Conservation (phyloP, 495 filamentous ascomycete genomes). For the Penicillium nucicola region DNA sequence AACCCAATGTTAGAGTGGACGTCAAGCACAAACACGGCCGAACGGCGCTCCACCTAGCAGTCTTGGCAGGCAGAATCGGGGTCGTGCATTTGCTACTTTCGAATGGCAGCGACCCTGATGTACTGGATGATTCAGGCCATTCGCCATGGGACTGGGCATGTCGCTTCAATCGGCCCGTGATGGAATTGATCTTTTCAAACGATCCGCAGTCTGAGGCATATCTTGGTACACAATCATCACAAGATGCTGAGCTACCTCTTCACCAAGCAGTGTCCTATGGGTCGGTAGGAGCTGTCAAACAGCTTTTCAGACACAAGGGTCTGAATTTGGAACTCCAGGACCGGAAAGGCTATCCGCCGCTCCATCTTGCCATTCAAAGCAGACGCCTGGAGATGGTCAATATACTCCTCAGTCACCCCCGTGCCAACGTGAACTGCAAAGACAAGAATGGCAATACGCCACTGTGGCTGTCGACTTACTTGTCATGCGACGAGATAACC, state of each 20-base stretch:
- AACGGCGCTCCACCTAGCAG: slow-evolving; percentile 7
- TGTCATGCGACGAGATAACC: slow-evolving; percentile 3
- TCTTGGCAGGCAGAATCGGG: slow-evolving; percentile 3
- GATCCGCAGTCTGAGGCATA: neutral
- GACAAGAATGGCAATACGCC: slow-evolving; percentile 9
- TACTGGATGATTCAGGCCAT: slow-evolving; percentile 4
- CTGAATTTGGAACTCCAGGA: neutral
- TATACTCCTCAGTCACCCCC: slow-evolving; percentile 3
- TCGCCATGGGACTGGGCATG: slow-evolving; percentile 4
- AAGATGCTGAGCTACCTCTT: slow-evolving; percentile 4
- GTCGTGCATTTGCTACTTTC: slow-evolving; percentile 5
- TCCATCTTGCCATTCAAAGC: slow-evolving; percentile 9
- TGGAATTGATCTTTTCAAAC: slow-evolving; percentile 1
- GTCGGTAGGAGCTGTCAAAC: slow-evolving; percentile 1
- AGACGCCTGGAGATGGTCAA: slow-evolving; percentile 2
- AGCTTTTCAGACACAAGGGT: slow-evolving; percentile 5
- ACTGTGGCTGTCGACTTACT: slow-evolving; percentile 9
- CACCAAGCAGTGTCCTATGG: slow-evolving; percentile 7
- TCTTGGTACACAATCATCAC: neutral
- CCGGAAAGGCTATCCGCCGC: slow-evolving; percentile 5
- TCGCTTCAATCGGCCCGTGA: neutral
- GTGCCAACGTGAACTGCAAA: neutral
- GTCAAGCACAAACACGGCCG: neutral
- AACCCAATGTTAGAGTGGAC: neutral
- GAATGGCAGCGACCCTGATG: slow-evolving; percentile 1